Percentiles rank a stretch among this genome's conserved stretches.
phyloP scores from a whole-genome alignment of 371 early-diverging fungal genomes.

The Actinomortierella ambigua region DNA sequence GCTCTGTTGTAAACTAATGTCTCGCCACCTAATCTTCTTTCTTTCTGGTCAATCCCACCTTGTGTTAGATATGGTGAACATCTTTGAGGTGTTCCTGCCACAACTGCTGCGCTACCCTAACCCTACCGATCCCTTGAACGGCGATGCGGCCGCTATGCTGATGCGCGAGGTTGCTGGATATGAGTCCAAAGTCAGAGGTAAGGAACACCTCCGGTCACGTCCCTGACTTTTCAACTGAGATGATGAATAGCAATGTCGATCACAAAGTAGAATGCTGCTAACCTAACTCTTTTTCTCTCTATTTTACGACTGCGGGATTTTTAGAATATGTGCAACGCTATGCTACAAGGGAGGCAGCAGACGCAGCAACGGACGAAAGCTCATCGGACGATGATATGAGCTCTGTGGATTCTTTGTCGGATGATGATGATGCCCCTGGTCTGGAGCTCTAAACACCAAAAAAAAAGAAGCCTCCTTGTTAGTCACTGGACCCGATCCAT shows the following conservation, averaged over 20 bases:
- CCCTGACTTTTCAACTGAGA: background rate
- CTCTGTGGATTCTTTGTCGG: slow-evolving; percentile 77
- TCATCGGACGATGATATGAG: slow-evolving; percentile 80
- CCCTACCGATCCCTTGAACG: slow-evolving; percentile 99
- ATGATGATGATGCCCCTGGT: slow-evolving; percentile 79
- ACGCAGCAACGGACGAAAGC: slow-evolving; percentile 78
- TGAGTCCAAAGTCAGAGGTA: slow-evolving; percentile 94
- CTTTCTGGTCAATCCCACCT: background rate
- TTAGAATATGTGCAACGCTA: slow-evolving; percentile 86
- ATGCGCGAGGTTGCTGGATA: slow-evolving; percentile 94
- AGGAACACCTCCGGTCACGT: background rate
- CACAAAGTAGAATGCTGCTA: slow-evolving; percentile 4
- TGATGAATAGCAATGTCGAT: background rate
- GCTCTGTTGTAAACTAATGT: background rate
- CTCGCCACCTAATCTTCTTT: background rate
- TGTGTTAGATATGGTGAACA: slow-evolving; percentile 91
- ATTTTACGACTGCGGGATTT: too few species aligned
- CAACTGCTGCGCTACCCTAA: slow-evolving; percentile 99
- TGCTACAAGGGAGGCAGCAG: slow-evolving; percentile 90
- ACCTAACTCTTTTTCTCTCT: slow-evolving; percentile 1
- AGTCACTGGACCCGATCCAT: too few species aligned
- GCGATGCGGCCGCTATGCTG: slow-evolving; percentile 97
- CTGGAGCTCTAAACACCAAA: slow-evolving; percentile 68
- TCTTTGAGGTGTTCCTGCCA: slow-evolving; percentile 98
- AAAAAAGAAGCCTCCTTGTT: background rate